phyloP scores from a whole-genome alignment of 2,329 filamentous ascomycete species.

The Dactylellina haptotyla region DNA sequence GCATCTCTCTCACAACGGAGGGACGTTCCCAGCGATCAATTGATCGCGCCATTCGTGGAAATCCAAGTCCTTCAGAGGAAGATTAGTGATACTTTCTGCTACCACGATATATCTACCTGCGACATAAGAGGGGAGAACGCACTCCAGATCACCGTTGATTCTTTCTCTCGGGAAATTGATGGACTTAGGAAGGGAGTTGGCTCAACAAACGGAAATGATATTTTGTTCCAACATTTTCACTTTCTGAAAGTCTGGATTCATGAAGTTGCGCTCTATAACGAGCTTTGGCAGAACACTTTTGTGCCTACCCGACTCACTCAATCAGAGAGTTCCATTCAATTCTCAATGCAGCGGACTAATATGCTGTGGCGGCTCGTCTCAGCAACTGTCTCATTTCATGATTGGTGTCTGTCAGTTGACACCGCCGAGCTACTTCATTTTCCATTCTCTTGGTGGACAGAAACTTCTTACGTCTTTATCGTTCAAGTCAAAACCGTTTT shows the following conservation, averaged over 20 bases:
- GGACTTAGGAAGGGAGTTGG: constrained; percentile 16
- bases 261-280: constrained; percentile 19
- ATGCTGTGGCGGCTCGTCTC: constrained; percentile 17
- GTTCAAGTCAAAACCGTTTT: constrained; percentile 22
- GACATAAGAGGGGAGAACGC: constrained; percentile 17
- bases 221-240: constrained; percentile 16
- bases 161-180: constrained; percentile 20
- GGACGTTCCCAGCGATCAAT: constrained; percentile 18
- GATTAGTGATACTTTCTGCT: constrained; percentile 20
- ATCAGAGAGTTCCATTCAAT: constrained; percentile 8
- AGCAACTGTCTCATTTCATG: constrained; percentile 24
- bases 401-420: constrained; percentile 22
- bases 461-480: constrained; percentile 22
- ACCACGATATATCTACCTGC: constrained; percentile 17
- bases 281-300: constrained; percentile 15
- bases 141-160: constrained; percentile 11
- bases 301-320: constrained; percentile 16
- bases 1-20: constrained; percentile 7
- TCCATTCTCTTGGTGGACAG: constrained; percentile 25
- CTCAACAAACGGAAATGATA: constrained; percentile 20
- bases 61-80: constrained; percentile 19
- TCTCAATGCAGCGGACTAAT: constrained; percentile 18
- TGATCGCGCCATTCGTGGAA: constrained; percentile 17
- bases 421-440: constrained; percentile 20
- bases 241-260: constrained; percentile 23